These are phyloP conservation scores for Saururus chinensis DNA, from an alignment of 164 flowering plant species.

Conservation along the genomic window DNA sequence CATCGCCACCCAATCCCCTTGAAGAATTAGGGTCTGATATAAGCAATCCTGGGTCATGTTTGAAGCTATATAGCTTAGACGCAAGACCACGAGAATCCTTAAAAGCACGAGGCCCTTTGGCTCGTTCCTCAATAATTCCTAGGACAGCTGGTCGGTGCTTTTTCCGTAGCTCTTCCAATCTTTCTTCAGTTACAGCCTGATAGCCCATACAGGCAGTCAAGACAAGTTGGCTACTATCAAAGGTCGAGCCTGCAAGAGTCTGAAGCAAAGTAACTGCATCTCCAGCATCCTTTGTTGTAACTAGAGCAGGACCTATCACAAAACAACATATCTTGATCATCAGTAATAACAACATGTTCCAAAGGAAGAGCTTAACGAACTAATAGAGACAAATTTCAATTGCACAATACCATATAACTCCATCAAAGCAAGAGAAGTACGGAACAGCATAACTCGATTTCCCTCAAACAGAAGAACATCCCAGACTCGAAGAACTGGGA, in stretches of 20 bases:
- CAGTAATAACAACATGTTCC: not conserved
- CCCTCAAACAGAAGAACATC: constrained; percentile 97
- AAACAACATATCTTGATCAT: not conserved
- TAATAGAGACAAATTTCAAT: constrained; percentile 9
- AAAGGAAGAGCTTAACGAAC: not conserved
- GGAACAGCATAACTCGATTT: constrained; percentile 89
- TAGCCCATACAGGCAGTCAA: constrained; percentile 97
- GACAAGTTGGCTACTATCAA: constrained; percentile 98
- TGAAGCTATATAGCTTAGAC: constrained; percentile 70
- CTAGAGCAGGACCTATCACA: constrained; percentile 83
- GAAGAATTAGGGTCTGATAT: constrained; percentile 24
- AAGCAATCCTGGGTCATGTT: constrained; percentile 54
- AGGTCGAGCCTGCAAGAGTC: constrained; percentile 92
- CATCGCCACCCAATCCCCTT: constrained; percentile 17
- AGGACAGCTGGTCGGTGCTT: constrained; percentile 74
- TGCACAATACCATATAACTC: constrained; percentile 87
- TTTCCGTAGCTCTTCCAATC: constrained; percentile 58
- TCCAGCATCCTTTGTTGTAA: constrained; percentile 98
- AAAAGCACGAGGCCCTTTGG: constrained; percentile 55
- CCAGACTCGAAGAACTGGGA: constrained; percentile 99
- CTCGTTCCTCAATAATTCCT: constrained; percentile 64
- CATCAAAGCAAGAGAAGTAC: constrained; percentile 91
- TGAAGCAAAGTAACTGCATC: constrained; percentile 96
- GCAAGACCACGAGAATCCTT: constrained; percentile 75
- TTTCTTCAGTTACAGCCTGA: constrained; percentile 66